Evolutionary conservation across 805 yeast species (phyloP), one percentile per base, ranked within the genome.

Genomic region (Ogataea salicorniae): DNA sequence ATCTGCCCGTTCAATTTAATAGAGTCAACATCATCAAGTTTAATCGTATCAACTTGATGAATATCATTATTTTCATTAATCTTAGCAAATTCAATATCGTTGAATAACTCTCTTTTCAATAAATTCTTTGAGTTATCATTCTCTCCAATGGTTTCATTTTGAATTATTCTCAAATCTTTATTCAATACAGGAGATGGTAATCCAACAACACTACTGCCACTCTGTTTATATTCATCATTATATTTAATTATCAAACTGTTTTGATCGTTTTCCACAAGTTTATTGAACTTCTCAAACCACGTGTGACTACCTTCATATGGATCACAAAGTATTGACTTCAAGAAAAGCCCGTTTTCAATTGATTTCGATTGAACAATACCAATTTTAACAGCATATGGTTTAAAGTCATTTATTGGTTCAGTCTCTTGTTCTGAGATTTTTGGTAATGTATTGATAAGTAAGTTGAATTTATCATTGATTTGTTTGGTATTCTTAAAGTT

Each of bases 41-140:
- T 46, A 1, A 42, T 45, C 16, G 45, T 34, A 22, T 53, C 33
- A 22, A 23, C 29, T 7, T 7, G 29, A 23, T 23, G 29, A 9
- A 3, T 5, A 8, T n/a, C 15, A 15, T 43, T 20, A 11, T 31
- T 17, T 37, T 55, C 53, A 26, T 59, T 51, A 11, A 67, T 56
- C 43, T 66, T 69, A 20, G 62, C 38, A 26, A 67, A 51, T 39
- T 66, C 66, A 9, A 66, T 45, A 38, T 63, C 56, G 48, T 66
- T 63, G 45, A 65, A 63, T 17, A 56, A 20, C 1, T 54, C 57
- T 43, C 61, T 52, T 9, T 54, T 48, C 15, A 63, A 42, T 9
- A 44, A 29, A 3, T 42, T 39, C 18, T 50, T 48, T 9, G 57
- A 41, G 8, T 43, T 45, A 33, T 58, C 52, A 37, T 23, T 23